A percentile compares a stretch with the other conserved stretches of the same genome.
phyloP scores from a whole-genome alignment of 257 asterid species.

The Lavandula angustifolia region DNA sequence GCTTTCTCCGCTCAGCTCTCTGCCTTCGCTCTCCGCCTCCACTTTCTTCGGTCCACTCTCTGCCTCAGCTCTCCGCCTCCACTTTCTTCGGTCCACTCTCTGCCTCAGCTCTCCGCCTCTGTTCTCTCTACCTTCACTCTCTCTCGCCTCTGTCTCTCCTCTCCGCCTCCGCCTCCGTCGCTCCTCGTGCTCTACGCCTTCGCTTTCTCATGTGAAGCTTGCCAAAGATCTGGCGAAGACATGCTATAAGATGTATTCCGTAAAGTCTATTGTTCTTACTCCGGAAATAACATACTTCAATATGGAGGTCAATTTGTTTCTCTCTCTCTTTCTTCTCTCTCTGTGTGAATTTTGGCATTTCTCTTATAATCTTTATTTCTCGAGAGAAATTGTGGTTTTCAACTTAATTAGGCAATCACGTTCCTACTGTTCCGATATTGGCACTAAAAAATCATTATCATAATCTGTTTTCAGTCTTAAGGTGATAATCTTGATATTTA shows the following conservation, averaged over 20 bases:
- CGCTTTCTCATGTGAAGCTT: constrained; percentile 81
- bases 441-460: constrained; percentile 7
- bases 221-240: constrained; percentile 94
- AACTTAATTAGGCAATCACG: constrained; percentile 17
- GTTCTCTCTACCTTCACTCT: too few relatives aligned
- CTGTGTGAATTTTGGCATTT: constrained; percentile 4
- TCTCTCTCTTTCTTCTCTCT: too few relatives aligned
- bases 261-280: constrained; percentile 89
- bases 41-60: too few relatives aligned
- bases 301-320: constrained; percentile 75
- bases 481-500: constrained; percentile 15
- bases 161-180: too few relatives aligned
- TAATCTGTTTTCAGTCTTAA: neutral
- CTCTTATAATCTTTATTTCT: constrained; percentile 7
- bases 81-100: too few relatives aligned
- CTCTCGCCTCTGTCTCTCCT: too few relatives aligned
- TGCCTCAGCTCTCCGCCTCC: too few relatives aligned
- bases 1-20: too few relatives aligned
- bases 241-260: constrained; percentile 79
- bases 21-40: too few relatives aligned
- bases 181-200: too few relatives aligned
- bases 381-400: constrained; percentile 7
- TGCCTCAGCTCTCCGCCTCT: too few relatives aligned
- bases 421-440: constrained; percentile 19
- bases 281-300: constrained; percentile 92